Base-by-base conservation (phyloP, 805 yeast genomes). In the Yamadazyma tumulicola region DNA sequence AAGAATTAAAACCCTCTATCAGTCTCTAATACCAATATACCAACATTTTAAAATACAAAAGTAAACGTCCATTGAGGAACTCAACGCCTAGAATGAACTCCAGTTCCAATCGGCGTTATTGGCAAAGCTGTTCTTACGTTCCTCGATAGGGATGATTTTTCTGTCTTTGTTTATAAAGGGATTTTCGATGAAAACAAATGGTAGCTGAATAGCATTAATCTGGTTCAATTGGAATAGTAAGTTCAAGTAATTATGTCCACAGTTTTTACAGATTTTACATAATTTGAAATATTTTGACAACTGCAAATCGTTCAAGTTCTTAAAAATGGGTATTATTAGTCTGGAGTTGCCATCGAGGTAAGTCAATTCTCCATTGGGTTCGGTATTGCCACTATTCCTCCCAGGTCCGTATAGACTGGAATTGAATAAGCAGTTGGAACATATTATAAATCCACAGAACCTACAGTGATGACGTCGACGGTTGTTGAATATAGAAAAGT, bases 31-130 rank as follows among this genome's bases (percentile, higher is more conserved):
- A n/a, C n/a, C n/a, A n/a, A n/a, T n/a, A n/a, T n/a, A n/a, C n/a
- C n/a, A n/a, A n/a, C n/a, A n/a, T n/a, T n/a, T n/a, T n/a, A n/a
- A n/a, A n/a, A n/a, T n/a, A n/a, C n/a, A n/a, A n/a, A n/a, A n/a
- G n/a, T n/a, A n/a, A n/a, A n/a, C n/a, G n/a, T n/a, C n/a, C n/a
- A n/a, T n/a, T n/a, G n/a, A n/a, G n/a, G n/a, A n/a, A n/a, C n/a
- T n/a, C n/a, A n/a, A n/a, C n/a, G n/a, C n/a, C 13, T 34, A 71
- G 46, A 72, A 70, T 5, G 77, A 69, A 47, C 77, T 70, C 77
- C 78, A 72, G 18, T 61, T 66, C 77, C 78, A 72, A 50, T 72
- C 75, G 30, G 47, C 59, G 3, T 69, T 34, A 23, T 22, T 36
- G 17, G 31, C 33, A 17, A 43, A 28, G 63, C 24, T 64, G 57